Conservation (phyloP, 371 early-diverging fungal species). For the Saksenaea vasiformis region DNA sequence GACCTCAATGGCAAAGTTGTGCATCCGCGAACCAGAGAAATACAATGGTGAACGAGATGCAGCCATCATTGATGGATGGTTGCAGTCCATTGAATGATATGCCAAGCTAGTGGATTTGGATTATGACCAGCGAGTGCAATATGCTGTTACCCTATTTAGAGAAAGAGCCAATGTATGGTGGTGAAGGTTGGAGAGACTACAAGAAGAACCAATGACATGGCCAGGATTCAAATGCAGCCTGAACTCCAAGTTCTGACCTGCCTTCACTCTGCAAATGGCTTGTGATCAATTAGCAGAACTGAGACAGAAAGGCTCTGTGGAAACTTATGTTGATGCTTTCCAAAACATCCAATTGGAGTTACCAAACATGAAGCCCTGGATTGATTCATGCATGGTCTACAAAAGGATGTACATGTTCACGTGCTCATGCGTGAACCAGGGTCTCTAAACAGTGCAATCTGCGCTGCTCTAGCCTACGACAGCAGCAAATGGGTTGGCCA, state of each 20-base stretch:
- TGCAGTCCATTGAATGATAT: neutral
- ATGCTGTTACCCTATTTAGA: neutral
- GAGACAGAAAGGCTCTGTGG: neutral
- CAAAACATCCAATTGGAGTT: neutral
- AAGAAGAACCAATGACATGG: neutral
- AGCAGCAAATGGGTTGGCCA: neutral
- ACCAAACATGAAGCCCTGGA: slow-evolving; percentile 8
- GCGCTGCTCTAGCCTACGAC: neutral
- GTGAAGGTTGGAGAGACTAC: neutral
- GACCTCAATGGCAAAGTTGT: neutral
- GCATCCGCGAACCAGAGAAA: neutral
- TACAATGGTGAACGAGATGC: neutral
- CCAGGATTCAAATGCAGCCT: neutral
- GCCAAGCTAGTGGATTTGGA: neutral
- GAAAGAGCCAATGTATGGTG: slow-evolving; percentile 1
- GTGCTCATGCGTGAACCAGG: neutral
- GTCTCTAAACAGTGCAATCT: neutral
- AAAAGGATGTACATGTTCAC: neutral
- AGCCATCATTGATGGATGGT: neutral
- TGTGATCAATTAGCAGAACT: neutral
- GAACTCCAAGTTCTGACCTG: neutral
- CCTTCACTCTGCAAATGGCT: slow-evolving; percentile 1
- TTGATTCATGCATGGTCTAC: slow-evolving; percentile 3
- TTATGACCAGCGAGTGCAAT: neutral
- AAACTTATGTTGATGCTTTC: neutral